Evolutionary conservation across 345 rosid genomes (phyloP).

Genomic region (Microcos paniculata): DNA sequence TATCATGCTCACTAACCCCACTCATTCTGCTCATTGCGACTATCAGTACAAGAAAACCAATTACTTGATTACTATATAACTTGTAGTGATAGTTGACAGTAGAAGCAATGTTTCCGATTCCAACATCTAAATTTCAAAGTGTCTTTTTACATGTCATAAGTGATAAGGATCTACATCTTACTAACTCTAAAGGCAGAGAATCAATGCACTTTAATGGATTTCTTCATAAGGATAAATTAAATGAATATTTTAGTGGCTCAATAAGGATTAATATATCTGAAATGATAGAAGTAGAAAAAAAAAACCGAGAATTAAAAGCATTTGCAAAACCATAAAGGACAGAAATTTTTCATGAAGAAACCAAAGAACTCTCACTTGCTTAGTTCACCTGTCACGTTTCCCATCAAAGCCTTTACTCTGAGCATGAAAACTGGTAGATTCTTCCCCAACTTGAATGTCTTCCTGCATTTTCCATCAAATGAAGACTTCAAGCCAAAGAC

Average conservation of each 20-base stretch:
- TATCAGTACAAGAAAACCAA: neutral
- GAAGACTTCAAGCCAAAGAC: conserved; percentile 20
- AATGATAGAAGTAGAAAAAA: neutral
- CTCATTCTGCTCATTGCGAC: neutral
- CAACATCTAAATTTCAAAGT: neutral
- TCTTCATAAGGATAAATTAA: neutral
- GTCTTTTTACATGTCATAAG: neutral
- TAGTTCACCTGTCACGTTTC: conserved; percentile 85
- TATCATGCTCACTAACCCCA: neutral
- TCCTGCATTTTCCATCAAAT: conserved; percentile 56
- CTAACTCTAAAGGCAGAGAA: neutral
- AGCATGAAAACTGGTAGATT: conserved; percentile 26
- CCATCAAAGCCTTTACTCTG: conserved; percentile 36
- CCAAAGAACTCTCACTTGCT: conserved; percentile 88
- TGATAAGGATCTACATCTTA: neutral
- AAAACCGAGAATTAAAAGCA: neutral
- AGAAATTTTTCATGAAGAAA: conserved; percentile 36
- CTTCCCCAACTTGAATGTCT: conserved; percentile 37
- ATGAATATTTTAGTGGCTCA: neutral
- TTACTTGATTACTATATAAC: neutral
- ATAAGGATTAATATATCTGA: neutral
- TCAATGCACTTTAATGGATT: conserved; percentile 8
- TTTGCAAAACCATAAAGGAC: conserved; percentile 10
- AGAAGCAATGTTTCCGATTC: neutral
- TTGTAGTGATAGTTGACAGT: neutral